These are phyloP conservation scores for Diaporthe capsici DNA, from an alignment of 2,329 filamentous ascomycete species.

Conservation along the genomic window DNA sequence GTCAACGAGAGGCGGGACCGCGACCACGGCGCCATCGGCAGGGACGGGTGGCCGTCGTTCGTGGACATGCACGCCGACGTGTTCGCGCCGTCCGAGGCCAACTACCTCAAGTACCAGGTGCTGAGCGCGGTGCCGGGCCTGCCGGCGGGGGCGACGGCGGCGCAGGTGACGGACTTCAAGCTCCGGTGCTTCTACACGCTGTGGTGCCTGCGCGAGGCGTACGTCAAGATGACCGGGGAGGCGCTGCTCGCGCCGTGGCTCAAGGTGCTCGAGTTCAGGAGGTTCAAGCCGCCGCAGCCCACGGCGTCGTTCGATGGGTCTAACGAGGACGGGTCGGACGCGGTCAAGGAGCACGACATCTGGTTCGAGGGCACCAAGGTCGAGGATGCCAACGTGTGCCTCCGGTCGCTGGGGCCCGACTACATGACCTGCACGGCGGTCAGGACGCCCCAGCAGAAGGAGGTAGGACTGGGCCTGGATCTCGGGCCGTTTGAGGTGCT, in stretches of 20 bases:
- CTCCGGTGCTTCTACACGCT: slow-evolving; percentile 81
- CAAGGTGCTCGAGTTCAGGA: slow-evolving; percentile 76
- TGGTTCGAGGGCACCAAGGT: slow-evolving; percentile 55
- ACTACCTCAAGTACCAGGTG: slow-evolving; percentile 68
- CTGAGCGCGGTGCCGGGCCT: slow-evolving; percentile 46
- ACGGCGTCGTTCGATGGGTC: slow-evolving; percentile 44
- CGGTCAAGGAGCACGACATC: slow-evolving; percentile 55
- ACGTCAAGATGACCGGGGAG: slow-evolving; percentile 87
- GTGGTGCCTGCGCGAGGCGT: slow-evolving; percentile 85
- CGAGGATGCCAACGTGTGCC: slow-evolving; percentile 58
- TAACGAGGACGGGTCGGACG: slow-evolving; percentile 50
- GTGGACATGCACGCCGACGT: slow-evolving; percentile 81
- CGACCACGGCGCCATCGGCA: slow-evolving; percentile 69
- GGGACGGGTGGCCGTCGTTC: slow-evolving; percentile 75
- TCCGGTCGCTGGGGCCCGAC: slow-evolving; percentile 61
- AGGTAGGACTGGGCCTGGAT: slow-evolving; percentile 55
- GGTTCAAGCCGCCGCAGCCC: slow-evolving; percentile 69
- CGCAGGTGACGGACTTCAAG: slow-evolving; percentile 69
- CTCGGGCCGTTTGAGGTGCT: slow-evolving; percentile 60
- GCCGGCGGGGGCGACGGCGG: slow-evolving; percentile 47
- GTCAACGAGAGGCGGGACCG: slow-evolving; percentile 77
- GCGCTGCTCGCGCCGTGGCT: slow-evolving; percentile 83
- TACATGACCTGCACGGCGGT: slow-evolving; percentile 70
- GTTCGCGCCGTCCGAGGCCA: slow-evolving; percentile 73
- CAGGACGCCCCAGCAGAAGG: slow-evolving; percentile 55